These are phyloP conservation scores for Moesziomyces sp. DNA, from an alignment of 1,284 basidiomycete genomes.

Conservation along the genomic window DNA sequence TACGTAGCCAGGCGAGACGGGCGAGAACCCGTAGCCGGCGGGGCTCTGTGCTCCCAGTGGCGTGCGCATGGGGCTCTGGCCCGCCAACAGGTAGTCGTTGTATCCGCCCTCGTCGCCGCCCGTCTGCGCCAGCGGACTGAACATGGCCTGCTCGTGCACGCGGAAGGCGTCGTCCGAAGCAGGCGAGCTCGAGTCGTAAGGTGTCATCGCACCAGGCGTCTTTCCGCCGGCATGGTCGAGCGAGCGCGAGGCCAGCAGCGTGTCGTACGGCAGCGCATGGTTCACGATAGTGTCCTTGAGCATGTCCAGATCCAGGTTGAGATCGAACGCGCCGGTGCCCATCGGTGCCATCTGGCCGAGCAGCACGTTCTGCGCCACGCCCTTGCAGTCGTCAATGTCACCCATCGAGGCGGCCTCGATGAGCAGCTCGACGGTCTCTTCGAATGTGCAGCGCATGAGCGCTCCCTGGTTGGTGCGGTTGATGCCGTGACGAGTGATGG, in stretches of 20 bases:
- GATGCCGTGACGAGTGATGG: slow-evolving; percentile 99
- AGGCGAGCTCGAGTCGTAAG: slow-evolving; percentile 80
- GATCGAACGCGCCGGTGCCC: slow-evolving; percentile 80
- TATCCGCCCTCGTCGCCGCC: slow-evolving; percentile 82
- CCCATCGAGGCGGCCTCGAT: slow-evolving; percentile 99
- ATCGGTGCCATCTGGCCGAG: slow-evolving; percentile 96
- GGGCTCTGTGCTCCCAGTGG: slow-evolving; percentile 63
- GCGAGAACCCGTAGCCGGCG: slow-evolving; percentile 64
- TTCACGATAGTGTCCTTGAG: slow-evolving; percentile 98
- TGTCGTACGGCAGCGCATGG: slow-evolving; percentile 80
- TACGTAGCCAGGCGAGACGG: slow-evolving; percentile 62
- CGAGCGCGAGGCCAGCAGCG: slow-evolving; percentile 69
- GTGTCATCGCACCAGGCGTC: slow-evolving; percentile 66
- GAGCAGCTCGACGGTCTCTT: slow-evolving; percentile 98
- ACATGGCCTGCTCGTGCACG: slow-evolving; percentile 84
- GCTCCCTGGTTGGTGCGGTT: slow-evolving; percentile 82
- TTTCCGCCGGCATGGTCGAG: slow-evolving; percentile 59
- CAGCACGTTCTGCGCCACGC: slow-evolving; percentile 97
- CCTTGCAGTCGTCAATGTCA: slow-evolving; percentile 97
- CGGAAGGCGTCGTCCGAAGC: slow-evolving; percentile 71
- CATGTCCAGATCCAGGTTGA: slow-evolving; percentile 96
- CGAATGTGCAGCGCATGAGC: slow-evolving; percentile 97
- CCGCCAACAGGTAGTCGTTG: slow-evolving; percentile 76
- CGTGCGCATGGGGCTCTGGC: slow-evolving; percentile 78
- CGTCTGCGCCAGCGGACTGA: slow-evolving; percentile 91